These are phyloP conservation scores for Schizopora paradoxa DNA, from an alignment of 1,284 basidiomycete species.

Conservation along the genomic window DNA sequence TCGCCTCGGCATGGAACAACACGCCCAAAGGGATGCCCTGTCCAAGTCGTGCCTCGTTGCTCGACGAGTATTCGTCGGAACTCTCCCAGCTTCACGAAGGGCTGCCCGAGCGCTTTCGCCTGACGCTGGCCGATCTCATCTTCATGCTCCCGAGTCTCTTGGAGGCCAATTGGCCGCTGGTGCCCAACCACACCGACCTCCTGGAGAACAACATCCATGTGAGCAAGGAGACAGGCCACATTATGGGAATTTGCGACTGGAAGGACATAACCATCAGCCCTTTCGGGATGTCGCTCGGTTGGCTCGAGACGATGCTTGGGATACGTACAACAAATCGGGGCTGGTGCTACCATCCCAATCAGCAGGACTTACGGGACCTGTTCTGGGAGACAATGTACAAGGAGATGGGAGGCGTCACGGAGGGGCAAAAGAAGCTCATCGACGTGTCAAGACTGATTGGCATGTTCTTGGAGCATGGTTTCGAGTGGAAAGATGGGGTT, in stretches of 20 bases:
- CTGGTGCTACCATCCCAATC: background rate
- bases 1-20: slow-evolving; percentile 16
- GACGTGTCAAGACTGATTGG: slow-evolving; percentile 3
- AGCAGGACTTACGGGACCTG: background rate
- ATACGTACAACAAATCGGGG: background rate
- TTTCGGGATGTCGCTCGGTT: slow-evolving; percentile 14
- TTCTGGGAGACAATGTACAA: background rate
- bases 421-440: background rate
- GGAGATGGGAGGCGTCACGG: background rate
- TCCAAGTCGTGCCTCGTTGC: slow-evolving; percentile 13
- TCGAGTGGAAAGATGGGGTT: slow-evolving; percentile 9
- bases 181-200: slow-evolving; percentile 15
- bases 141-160: slow-evolving; percentile 10
- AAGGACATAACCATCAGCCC: slow-evolving; percentile 6
- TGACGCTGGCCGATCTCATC: slow-evolving; percentile 13
- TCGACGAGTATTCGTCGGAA: slow-evolving; percentile 16
- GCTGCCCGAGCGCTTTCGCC: slow-evolving; percentile 17
- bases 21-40: slow-evolving; percentile 17
- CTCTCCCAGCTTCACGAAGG: slow-evolving; percentile 15
- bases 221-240: slow-evolving; percentile 5
- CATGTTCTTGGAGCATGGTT: slow-evolving; percentile 11
- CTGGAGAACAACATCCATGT: slow-evolving; percentile 16
- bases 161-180: slow-evolving; percentile 10
- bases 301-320: slow-evolving; percentile 6
- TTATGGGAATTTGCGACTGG: slow-evolving; percentile 16